Conservation (phyloP, 495 filamentous ascomycete species). For the Aspergillus cavernicola region DNA sequence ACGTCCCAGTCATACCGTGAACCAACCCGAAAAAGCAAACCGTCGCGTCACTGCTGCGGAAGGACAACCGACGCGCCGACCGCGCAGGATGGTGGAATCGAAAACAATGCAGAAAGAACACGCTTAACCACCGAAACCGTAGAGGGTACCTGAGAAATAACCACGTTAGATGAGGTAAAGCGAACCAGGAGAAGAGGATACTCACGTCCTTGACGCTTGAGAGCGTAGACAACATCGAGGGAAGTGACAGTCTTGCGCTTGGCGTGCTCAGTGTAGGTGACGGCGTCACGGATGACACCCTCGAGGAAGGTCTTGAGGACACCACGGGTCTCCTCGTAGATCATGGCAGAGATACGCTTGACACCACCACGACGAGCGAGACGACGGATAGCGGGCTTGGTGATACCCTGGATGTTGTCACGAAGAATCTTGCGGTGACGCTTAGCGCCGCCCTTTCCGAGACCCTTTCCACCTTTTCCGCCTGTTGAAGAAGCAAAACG, state of each 20-base stretch:
- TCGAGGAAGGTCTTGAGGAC: constrained; percentile 99
- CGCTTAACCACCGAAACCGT: constrained; percentile 98
- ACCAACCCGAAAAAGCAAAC: constrained; percentile 44
- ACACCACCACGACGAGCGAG: constrained; percentile 99
- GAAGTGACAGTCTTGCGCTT: constrained; percentile 99
- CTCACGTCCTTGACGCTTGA: constrained; percentile 91
- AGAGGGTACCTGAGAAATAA: constrained; percentile 63
- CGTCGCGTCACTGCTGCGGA: constrained; percentile 34
- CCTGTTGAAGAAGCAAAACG: constrained; percentile 48
- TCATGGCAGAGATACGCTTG: constrained; percentile 98
- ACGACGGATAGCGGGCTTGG: constrained; percentile 99
- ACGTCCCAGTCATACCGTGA: constrained; percentile 51
- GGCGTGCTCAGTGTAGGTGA: constrained; percentile 98
- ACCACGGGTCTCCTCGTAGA: constrained; percentile 99
- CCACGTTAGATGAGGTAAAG: constrained; percentile 28
- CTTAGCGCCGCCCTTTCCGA: constrained; percentile 92
- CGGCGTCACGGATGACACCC: constrained; percentile 98
- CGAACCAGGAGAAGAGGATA: constrained; percentile 11
- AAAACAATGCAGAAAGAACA: constrained; percentile 31
- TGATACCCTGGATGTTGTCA: constrained; percentile 99
- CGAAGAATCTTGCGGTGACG: constrained; percentile 98
- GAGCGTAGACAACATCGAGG: constrained; percentile 93
- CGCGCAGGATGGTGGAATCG: constrained; percentile 32
- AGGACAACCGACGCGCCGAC: constrained; percentile 34
- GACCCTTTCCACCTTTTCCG: constrained; percentile 98